phyloP scores from a whole-genome alignment of 805 yeast species.

The Candida tibetensis region DNA sequence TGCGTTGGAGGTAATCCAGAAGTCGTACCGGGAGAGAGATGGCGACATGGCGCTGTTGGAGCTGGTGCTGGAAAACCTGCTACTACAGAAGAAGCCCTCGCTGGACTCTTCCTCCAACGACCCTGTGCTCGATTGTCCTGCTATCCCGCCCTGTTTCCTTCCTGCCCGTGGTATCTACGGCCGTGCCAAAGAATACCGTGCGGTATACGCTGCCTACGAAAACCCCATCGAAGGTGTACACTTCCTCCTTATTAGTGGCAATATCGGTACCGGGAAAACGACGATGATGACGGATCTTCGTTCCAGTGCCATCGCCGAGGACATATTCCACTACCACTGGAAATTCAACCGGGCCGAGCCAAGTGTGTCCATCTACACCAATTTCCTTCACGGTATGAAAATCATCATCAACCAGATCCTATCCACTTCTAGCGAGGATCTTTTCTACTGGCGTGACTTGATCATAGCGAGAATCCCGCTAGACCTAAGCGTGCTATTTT shows the following conservation, averaged over 20 bases:
- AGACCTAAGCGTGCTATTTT: slow-evolving; percentile 41
- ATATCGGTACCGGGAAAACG: slow-evolving; percentile 47
- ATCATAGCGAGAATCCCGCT: slow-evolving; percentile 37
- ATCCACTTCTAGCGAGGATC: slow-evolving; percentile 30
- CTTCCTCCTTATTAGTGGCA: slow-evolving; percentile 37
- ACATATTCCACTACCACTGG: slow-evolving; percentile 31
- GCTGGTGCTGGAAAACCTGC: no score
- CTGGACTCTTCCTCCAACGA: background rate
- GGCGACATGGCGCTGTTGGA: no score
- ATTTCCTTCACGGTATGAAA: slow-evolving; percentile 37
- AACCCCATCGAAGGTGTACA: slow-evolving; percentile 14
- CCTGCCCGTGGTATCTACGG: slow-evolving; percentile 11
- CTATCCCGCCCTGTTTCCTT: slow-evolving; percentile 10
- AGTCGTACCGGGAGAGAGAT: background rate
- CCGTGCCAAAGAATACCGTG: slow-evolving; percentile 11
- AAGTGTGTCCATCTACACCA: slow-evolving; percentile 35
- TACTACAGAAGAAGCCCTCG: no score
- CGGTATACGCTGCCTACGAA: slow-evolving; percentile 8
- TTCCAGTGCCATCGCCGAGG: slow-evolving; percentile 29
- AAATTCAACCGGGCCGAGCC: slow-evolving; percentile 24
- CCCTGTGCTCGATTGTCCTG: background rate
- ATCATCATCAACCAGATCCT: slow-evolving; percentile 41
- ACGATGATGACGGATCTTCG: slow-evolving; percentile 39
- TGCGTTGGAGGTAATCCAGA: slow-evolving; percentile 30
- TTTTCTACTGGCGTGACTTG: slow-evolving; percentile 40